Percentiles rank a stretch among this genome's conserved stretches.
Conservation (phyloP, 495 filamentous ascomycete species). For the Aspergillus homomorphus region DNA sequence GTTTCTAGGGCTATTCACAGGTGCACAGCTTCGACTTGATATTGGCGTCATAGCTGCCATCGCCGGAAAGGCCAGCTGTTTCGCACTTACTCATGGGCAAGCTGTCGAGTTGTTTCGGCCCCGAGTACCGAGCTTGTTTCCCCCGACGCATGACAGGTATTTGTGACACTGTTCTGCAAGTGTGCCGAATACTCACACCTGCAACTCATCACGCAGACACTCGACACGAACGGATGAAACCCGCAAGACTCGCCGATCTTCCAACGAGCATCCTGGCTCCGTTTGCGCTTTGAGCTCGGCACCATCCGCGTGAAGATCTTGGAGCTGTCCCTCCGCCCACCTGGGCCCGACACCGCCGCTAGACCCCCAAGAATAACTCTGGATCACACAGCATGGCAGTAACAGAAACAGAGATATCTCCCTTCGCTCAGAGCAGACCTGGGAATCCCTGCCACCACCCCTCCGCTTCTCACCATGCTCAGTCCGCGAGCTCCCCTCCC, state of each 20-base stretch:
- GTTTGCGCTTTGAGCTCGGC: constrained; percentile 47
- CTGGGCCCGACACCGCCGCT: constrained; percentile 29
- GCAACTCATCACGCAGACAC: constrained; percentile 22
- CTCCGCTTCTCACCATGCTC: constrained; percentile 31
- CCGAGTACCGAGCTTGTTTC: constrained; percentile 17
- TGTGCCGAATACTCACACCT: constrained; percentile 36
- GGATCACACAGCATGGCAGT: not conserved
- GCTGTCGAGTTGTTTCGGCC: constrained; percentile 4
- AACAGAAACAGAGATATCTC: constrained; percentile 30
- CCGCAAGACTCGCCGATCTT: constrained; percentile 22
- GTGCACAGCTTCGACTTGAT: constrained; percentile 26
- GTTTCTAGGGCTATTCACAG: constrained; percentile 28
- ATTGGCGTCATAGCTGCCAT: constrained; percentile 29
- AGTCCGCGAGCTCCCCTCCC: constrained; percentile 22
- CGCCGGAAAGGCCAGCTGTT: constrained; percentile 27
- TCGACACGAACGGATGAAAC: constrained; percentile 55
- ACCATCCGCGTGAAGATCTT: constrained; percentile 57
- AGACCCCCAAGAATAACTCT: constrained; percentile 17
- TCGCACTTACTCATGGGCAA: constrained; percentile 23
- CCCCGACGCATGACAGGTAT: constrained; percentile 28
- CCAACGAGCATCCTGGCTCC: constrained; percentile 36
- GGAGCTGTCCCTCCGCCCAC: constrained; percentile 45
- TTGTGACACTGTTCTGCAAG: constrained; percentile 24
- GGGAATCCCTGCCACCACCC: constrained; percentile 35
- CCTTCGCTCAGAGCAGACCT: constrained; percentile 30